Evolutionary conservation across 305 asterid species (phyloP), one percentile per base, ranked within the genome.

Genomic region (Stenogyne calaminthoides): DNA sequence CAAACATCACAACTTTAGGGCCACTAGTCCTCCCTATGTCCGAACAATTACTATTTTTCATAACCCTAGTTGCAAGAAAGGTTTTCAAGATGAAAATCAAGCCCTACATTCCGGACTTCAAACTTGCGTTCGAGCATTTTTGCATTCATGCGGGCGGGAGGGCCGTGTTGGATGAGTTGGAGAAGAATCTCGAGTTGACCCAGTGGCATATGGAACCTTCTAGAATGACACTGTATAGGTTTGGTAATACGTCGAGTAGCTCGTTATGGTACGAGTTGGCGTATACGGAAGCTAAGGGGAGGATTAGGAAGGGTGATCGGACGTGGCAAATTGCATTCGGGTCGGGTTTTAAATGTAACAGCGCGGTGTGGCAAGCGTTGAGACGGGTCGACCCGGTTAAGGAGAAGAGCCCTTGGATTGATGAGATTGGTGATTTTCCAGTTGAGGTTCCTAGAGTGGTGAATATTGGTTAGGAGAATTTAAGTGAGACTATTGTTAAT

Each of bases 241-340:
- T 84, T 34, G 92, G 97, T 0, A 91, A 91, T 66, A 91, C 96
- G 0, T 91, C 97, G 0, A 89, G 97, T 15, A 89, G 96, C 77
- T 87, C 97, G 1, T 69, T 91, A 67, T 91, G 96, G 97, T 89
- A 92, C 34, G 97, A 88, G 60, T 70, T 89, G 82, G 97, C 93
- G 0, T 92, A 92, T 70, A 15, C 86, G 0, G 97, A 91, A 74
- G 90, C 95, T 0, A 91, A 89, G 67, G 96, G 96, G 20, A 73
- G 96, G 80, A 87, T 92, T 7, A 72, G 77, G 71, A 87, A 80
- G 70, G 95, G 97, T 0, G 95, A 92, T 3, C 62, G 89, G 70
- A 79, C 86, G 2, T 92, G 96, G 98, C 98, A 88, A 62, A 92
- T 92, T 18, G 98, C 93, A 7, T 90, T 92, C 63, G 98, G 98